Percentiles rank a stretch among this genome's conserved stretches.
These are phyloP conservation scores for Plicaturopsis crispa DNA, from an alignment of 768 basidiomycete species.

Conservation along the genomic window DNA sequence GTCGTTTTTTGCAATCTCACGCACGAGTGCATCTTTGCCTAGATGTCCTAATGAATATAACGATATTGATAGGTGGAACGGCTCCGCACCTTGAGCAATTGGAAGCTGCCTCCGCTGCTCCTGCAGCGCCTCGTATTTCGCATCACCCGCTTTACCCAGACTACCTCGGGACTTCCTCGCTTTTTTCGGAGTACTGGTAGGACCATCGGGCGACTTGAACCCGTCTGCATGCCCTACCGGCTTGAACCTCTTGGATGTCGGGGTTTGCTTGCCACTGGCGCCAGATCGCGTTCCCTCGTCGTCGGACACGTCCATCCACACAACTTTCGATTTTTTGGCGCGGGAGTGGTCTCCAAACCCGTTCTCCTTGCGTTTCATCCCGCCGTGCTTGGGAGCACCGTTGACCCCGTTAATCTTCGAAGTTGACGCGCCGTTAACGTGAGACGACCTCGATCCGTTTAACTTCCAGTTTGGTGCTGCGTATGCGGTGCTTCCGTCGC, in stretches of 20 bases:
- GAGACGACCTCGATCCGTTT: too few relatives aligned
- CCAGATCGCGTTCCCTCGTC: conserved; percentile 15
- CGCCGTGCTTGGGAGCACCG: not conserved
- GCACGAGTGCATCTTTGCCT: conserved; percentile 73
- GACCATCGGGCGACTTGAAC: conserved; percentile 3
- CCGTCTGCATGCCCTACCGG: conserved; percentile 5
- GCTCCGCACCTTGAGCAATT: conserved; percentile 61
- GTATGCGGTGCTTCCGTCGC: too few relatives aligned
- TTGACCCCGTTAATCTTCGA: too few relatives aligned
- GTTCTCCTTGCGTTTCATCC: not conserved
- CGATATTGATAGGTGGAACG: not conserved
- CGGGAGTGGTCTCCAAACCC: not conserved
- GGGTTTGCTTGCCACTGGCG: too few relatives aligned
- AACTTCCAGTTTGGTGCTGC: too few relatives aligned
- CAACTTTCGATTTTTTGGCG: conserved; percentile 13
- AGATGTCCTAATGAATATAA: conserved; percentile 3
- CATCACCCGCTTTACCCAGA: not conserved
- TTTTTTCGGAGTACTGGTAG: conserved; percentile 9
- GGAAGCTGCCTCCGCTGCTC: conserved; percentile 68
- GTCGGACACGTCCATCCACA: conserved; percentile 20
- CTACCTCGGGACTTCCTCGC: conserved; percentile 4
- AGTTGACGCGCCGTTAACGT: too few relatives aligned
- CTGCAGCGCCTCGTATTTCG: conserved; percentile 32
- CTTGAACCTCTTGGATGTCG: conserved; percentile 3
- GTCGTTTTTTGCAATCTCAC: conserved; percentile 69